Evolutionary conservation across 352 stramenopile species (phyloP).

Genomic region (Phytophthora citricola): DNA sequence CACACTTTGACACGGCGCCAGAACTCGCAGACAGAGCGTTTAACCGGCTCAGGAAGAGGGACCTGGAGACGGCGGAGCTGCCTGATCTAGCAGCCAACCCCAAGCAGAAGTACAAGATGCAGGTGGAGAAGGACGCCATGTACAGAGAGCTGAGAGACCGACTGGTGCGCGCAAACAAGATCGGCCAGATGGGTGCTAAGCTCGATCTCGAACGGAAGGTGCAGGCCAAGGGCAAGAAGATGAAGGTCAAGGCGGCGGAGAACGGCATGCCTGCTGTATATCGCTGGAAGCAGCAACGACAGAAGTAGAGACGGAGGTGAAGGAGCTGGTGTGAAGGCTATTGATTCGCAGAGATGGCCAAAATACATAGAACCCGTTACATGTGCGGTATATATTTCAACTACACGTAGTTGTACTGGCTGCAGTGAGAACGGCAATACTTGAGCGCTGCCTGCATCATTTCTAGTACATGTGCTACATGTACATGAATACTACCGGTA

Average conservation of each 20-base stretch:
- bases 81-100: slow-evolving; percentile 33
- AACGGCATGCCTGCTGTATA: slow-evolving; percentile 83
- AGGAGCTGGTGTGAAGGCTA: background rate
- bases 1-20: slow-evolving; percentile 92
- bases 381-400: background rate
- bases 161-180: slow-evolving; percentile 70
- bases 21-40: slow-evolving; percentile 75
- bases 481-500: too few relatives aligned
- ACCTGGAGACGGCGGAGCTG: slow-evolving; percentile 58
- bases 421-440: too few relatives aligned
- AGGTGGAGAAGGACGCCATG: slow-evolving; percentile 64
- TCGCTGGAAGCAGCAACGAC: slow-evolving; percentile 89
- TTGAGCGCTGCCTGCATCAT: too few relatives aligned
- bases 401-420: too few relatives aligned
- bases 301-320: slow-evolving; percentile 57
- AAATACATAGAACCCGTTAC: too few relatives aligned
- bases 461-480: too few relatives aligned
- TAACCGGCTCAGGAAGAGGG: slow-evolving; percentile 74
- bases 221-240: slow-evolving; percentile 84
- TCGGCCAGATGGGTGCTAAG: slow-evolving; percentile 74
- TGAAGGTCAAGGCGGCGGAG: slow-evolving; percentile 79
- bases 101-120: slow-evolving; percentile 61
- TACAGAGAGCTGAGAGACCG: slow-evolving; percentile 78
- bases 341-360: slow-evolving; percentile 10
- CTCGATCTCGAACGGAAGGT: slow-evolving; percentile 87